These are phyloP conservation scores for Vitis labrusca DNA, from an alignment of 164 flowering plant species.

Conservation along the genomic window DNA sequence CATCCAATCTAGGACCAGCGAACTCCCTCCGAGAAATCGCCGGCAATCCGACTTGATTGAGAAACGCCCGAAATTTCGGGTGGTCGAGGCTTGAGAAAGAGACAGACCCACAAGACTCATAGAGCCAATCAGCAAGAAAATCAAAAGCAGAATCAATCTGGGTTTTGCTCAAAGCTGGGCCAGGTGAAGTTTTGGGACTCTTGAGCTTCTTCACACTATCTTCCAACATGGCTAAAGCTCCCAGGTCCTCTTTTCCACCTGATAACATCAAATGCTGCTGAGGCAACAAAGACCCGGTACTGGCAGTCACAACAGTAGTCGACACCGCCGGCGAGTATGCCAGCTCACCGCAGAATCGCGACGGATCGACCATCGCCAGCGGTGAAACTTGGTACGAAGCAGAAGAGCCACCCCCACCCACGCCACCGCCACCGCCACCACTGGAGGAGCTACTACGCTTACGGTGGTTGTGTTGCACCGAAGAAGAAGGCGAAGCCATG, in stretches of 20 bases:
- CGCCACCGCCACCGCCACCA: slow-evolving; percentile 11
- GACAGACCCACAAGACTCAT: slow-evolving; percentile 84
- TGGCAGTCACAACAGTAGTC: slow-evolving; percentile 12
- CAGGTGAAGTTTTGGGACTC: slow-evolving; percentile 83
- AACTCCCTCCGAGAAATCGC: slow-evolving; percentile 56
- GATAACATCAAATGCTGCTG: slow-evolving; percentile 75
- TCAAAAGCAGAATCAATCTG: slow-evolving; percentile 73
- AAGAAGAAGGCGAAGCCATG: slow-evolving; percentile 13
- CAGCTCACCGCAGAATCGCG: slow-evolving; percentile 41
- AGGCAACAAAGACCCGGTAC: slow-evolving; percentile 10
- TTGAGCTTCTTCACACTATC: slow-evolving; percentile 92
- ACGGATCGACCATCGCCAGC: slow-evolving; percentile 60
- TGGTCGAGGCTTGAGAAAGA: slow-evolving; percentile 83
- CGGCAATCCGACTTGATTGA: slow-evolving; percentile 84
- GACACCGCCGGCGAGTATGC: slow-evolving; percentile 28
- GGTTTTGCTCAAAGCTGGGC: slow-evolving; percentile 61
- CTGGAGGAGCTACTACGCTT: slow-evolving; percentile 29
- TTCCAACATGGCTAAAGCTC: slow-evolving; percentile 88
- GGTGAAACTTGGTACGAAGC: slow-evolving; percentile 45
- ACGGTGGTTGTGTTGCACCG: slow-evolving; percentile 26
- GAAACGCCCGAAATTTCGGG: slow-evolving; percentile 83
- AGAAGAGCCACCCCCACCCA: slow-evolving; percentile 7
- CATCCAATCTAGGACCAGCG: slow-evolving; percentile 57
- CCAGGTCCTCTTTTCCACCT: slow-evolving; percentile 95
- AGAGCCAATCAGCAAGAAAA: slow-evolving; percentile 87